Conservation (phyloP, 2,329 filamentous ascomycete genomes). For the Arthrinium puccinioides region DNA sequence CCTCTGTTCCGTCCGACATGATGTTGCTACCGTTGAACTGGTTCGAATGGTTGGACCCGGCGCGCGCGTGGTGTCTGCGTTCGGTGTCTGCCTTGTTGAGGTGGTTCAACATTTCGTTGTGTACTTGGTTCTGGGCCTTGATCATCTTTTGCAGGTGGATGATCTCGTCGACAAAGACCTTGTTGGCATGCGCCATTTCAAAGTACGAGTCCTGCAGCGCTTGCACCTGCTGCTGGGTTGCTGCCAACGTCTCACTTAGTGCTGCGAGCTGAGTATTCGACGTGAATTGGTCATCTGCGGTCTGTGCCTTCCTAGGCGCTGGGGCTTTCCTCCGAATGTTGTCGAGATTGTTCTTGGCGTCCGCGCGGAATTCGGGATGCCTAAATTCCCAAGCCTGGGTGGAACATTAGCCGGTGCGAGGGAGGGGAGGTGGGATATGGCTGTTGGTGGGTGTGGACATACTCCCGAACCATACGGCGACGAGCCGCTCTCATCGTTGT, state of each 20-base stretch:
- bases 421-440: too few species aligned
- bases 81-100: slow-evolving; percentile 42
- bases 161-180: slow-evolving; percentile 55
- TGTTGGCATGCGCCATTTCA: slow-evolving; percentile 62
- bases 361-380: slow-evolving; percentile 90
- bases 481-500: slow-evolving; percentile 77
- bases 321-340: slow-evolving; percentile 95
- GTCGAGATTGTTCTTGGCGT: slow-evolving; percentile 93
- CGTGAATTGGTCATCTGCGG: slow-evolving; percentile 63
- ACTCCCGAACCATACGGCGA: slow-evolving; percentile 78
- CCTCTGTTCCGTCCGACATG: slow-evolving; percentile 38
- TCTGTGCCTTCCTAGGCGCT: slow-evolving; percentile 69
- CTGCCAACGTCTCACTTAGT: slow-evolving; percentile 79
- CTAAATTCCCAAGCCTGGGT: slow-evolving; percentile 88
- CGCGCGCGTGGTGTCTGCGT: slow-evolving; percentile 33
- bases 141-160: slow-evolving; percentile 53
- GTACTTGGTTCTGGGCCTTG: slow-evolving; percentile 49
- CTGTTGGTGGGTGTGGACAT: slow-evolving; percentile 18
- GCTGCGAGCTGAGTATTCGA: slow-evolving; percentile 84
- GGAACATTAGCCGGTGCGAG: too few species aligned
- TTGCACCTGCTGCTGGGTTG: slow-evolving; percentile 88
- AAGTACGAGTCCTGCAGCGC: slow-evolving; percentile 77
- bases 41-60: slow-evolving; percentile 27
- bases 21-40: slow-evolving; percentile 29
- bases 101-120: slow-evolving; percentile 50